Conservation (phyloP, 2,329 filamentous ascomycete genomes). For the Exophiala mesophila region DNA sequence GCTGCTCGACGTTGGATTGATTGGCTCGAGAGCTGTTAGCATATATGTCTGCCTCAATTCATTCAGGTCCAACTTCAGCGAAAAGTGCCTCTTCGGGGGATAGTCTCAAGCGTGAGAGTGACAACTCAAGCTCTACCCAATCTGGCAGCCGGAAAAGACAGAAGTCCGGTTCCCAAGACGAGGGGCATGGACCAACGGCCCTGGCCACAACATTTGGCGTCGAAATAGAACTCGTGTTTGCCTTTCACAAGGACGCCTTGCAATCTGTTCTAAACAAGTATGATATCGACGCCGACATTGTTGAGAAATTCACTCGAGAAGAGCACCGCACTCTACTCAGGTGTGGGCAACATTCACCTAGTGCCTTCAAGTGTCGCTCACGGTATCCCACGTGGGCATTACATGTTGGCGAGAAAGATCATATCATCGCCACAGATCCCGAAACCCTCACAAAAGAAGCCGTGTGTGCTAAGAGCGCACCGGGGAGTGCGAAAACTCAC, state of each 20-base stretch:
- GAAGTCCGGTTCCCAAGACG: background rate
- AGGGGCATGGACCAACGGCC: background rate
- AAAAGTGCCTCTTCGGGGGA: too few relatives aligned
- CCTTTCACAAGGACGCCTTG: conserved; percentile 16
- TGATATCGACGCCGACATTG: conserved; percentile 10
- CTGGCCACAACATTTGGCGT: conserved; percentile 17
- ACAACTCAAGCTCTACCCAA: too few relatives aligned
- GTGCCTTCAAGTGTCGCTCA: conserved; percentile 7
- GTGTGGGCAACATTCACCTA: conserved; percentile 8
- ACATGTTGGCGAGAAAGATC: conserved; percentile 14
- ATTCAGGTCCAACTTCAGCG: too few relatives aligned
- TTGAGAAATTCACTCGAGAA: conserved; percentile 5
- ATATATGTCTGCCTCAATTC: too few relatives aligned
- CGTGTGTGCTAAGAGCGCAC: conserved; percentile 3
- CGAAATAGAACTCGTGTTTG: conserved; percentile 21
- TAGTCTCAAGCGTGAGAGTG: too few relatives aligned
- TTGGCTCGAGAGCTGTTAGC: too few relatives aligned
- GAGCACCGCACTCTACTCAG: background rate
- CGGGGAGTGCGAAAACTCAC: conserved; percentile 4
- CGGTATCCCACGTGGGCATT: conserved; percentile 18
- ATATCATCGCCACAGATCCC: background rate
- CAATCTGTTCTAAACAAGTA: conserved; percentile 7
- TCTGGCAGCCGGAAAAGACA: background rate
- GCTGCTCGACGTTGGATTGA: too few relatives aligned
- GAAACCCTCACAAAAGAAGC: background rate